Base-by-base conservation (phyloP, 495 filamentous ascomycete species). In the Penicillium flavigenum region DNA sequence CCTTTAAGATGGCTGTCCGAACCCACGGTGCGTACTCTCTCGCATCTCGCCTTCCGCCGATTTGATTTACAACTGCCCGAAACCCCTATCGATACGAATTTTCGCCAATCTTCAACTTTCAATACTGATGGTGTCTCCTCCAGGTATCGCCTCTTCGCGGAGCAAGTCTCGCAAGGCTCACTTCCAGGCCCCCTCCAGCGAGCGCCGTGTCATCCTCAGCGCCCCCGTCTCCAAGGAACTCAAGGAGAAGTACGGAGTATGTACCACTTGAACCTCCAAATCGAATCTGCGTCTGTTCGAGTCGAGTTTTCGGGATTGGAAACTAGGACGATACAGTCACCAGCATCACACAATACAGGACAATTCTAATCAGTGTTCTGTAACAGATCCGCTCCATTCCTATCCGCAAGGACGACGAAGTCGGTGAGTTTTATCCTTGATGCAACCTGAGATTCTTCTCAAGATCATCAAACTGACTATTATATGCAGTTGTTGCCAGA, bases 151-250 rank as follows among this genome's bases (percentile, higher is more conserved):
- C 77, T 90, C 88, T 77, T 96, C 90, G 70, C 87, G 94, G 79
- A 85, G 92, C 76, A 99, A 99, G 88, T 90, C 89, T 75, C 90
- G 94, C 79, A 95, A 95, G 84, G 90, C 89, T 63, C 93, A 99
- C 83, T 98, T 96, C 87, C 77, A 76, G 61, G 94, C 94, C 59
- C 91, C 92, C 49, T 96, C 91, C 72, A 88, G 86, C 79, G 85
- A 89, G 70, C 92, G 95, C 75, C 88, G 94, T 67, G 81, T 87
- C 63, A 91, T 92, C 79, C 95, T 99, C 90, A 89, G 85, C 79
- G 94, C 94, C 50, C 88, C 90, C 57, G 85, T 98, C 57, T 89
- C 85, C 83, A 96, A 94, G 80, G 94, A 98, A 79, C 86, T 99
- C 65, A 84, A 89, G 66, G 91, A 93, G 74, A 95, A 98, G 84